These are phyloP conservation scores for Ceratonia siliqua DNA, from an alignment of 306 rosid genomes.

Conservation along the genomic window DNA sequence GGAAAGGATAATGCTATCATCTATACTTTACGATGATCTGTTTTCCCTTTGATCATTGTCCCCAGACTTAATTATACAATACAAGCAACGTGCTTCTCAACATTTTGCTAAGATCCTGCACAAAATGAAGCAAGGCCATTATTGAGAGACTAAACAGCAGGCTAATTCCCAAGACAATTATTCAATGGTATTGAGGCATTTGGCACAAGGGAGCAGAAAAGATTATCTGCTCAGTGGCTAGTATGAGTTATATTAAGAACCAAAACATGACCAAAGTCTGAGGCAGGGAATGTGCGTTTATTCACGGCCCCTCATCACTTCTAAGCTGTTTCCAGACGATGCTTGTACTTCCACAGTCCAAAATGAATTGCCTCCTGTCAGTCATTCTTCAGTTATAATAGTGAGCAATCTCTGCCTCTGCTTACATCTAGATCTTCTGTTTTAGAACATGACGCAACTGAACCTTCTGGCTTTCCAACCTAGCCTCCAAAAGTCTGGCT, in stretches of 20 bases:
- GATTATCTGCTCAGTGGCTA: constrained; percentile 31
- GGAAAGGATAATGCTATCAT: constrained; percentile 29
- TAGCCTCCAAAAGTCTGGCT: constrained; percentile 86
- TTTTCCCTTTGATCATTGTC: constrained; percentile 35
- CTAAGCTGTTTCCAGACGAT: constrained; percentile 42
- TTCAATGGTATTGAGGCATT: constrained; percentile 27
- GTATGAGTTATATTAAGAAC: constrained; percentile 30
- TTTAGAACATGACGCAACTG: constrained; percentile 88
- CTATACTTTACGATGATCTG: constrained; percentile 31
- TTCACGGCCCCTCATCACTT: constrained; percentile 37
- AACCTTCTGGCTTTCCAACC: constrained; percentile 80
- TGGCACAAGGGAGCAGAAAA: constrained; percentile 18
- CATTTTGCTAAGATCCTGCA: constrained; percentile 30
- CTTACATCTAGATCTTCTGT: constrained; percentile 66
- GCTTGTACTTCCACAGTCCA: constrained; percentile 27
- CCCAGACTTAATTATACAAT: constrained; percentile 39
- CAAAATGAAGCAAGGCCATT: constrained; percentile 39
- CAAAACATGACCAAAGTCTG: constrained; percentile 32
- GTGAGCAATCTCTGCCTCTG: constrained; percentile 34
- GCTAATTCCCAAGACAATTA: constrained; percentile 33
- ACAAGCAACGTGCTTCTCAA: constrained; percentile 43
- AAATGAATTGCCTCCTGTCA: constrained; percentile 35
- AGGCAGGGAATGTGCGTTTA: constrained; percentile 39
- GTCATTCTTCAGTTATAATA: constrained; percentile 25
- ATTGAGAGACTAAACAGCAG: constrained; percentile 29